These are phyloP conservation scores for Canavalia ensiformis DNA, from an alignment of 306 rosid species.

Conservation along the genomic window DNA sequence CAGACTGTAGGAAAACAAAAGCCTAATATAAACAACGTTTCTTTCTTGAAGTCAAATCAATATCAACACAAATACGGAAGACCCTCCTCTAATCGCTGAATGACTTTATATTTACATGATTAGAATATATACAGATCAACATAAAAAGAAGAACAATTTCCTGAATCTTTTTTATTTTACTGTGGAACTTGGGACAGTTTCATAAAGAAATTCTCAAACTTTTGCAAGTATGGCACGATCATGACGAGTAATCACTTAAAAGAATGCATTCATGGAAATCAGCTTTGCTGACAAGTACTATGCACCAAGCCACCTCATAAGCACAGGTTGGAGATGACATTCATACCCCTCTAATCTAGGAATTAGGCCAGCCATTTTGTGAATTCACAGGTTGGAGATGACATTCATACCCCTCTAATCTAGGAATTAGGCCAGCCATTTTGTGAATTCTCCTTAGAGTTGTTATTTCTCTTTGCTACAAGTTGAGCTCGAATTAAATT, in stretches of 20 bases:
- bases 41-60: too few relatives aligned
- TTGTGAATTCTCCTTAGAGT: conserved; percentile 60
- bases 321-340: conserved; percentile 35
- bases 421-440: conserved; percentile 79
- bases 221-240: background rate
- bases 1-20: too few relatives aligned
- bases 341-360: conserved; percentile 41
- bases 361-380: conserved; percentile 78
- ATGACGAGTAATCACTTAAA: background rate
- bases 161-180: background rate
- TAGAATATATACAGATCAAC: background rate
- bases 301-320: conserved; percentile 17
- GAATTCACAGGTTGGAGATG: too few relatives aligned
- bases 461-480: conserved; percentile 61
- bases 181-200: background rate
- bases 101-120: background rate
- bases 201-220: conserved; percentile 17
- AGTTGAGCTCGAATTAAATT: conserved; percentile 60
- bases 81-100: too few relatives aligned
- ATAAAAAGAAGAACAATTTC: background rate
- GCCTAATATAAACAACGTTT: background rate
- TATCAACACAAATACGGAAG: background rate
- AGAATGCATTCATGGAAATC: background rate
- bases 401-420: conserved; percentile 19
- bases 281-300: background rate